Percentiles rank a stretch among this genome's conserved stretches.
phyloP scores from a whole-genome alignment of 768 basidiomycete genomes.

The Sporobolomyces phaffii region DNA sequence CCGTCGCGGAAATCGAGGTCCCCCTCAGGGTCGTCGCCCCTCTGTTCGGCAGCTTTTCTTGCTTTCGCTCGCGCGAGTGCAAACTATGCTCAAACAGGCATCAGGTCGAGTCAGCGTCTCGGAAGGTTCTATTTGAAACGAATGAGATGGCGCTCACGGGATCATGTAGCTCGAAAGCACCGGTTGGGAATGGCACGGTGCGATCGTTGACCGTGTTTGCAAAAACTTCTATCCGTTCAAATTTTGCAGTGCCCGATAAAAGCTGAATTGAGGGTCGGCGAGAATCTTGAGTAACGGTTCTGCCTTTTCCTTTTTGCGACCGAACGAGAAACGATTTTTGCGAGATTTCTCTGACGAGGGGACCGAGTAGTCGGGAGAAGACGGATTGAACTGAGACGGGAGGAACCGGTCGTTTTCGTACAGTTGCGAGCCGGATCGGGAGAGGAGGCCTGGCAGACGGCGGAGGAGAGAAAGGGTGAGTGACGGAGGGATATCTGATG shows the following conservation, averaged over 20 bases:
- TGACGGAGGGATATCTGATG: too few relatives aligned
- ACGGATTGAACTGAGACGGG: slow-evolving; percentile 16
- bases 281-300: slow-evolving; percentile 66
- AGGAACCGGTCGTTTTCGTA: slow-evolving; percentile 62
- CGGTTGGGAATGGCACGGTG: slow-evolving; percentile 77
- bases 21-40: slow-evolving; percentile 61
- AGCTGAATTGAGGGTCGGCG: slow-evolving; percentile 69
- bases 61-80: slow-evolving; percentile 32
- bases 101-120: not conserved
- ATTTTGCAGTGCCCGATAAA: slow-evolving; percentile 66
- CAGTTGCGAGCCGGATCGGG: slow-evolving; percentile 74
- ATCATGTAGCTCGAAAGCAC: slow-evolving; percentile 64
- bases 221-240: slow-evolving; percentile 66
- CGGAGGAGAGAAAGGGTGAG: too few relatives aligned
- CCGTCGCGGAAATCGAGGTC: slow-evolving; percentile 13
- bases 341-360: not conserved
- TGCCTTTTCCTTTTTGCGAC: slow-evolving; percentile 55
- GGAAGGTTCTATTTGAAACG: slow-evolving; percentile 51
- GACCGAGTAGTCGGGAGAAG: not conserved
- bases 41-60: slow-evolving; percentile 45
- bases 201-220: slow-evolving; percentile 66
- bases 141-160: slow-evolving; percentile 40
- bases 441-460: slow-evolving; percentile 54
- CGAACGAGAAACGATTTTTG: not conserved
- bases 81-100: not conserved